Conservation (phyloP, 176 grass and related monocot species). For the Dendrocalamus sinicus region DNA sequence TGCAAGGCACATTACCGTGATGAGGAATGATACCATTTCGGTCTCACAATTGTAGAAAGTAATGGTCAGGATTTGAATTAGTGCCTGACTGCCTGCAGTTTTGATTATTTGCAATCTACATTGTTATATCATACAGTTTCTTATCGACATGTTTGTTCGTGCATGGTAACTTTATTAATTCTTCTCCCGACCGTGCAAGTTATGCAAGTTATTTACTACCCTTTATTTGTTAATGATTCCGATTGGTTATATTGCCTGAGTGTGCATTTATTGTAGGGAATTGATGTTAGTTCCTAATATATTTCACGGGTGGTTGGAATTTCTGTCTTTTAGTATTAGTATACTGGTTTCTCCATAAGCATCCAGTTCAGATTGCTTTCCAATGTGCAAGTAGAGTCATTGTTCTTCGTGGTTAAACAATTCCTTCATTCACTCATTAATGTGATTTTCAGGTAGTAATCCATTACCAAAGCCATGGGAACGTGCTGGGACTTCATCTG, state of each 20-base stretch:
- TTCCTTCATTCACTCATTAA: neutral
- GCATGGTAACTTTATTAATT: neutral
- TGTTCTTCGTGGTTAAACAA: neutral
- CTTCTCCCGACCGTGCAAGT: neutral
- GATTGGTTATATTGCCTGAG: neutral
- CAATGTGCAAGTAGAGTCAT: neutral
- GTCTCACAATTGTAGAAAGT: neutral
- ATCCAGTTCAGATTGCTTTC: neutral
- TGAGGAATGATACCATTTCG: neutral
- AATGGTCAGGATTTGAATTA: neutral
- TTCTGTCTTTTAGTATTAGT: neutral
- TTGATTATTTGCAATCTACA: neutral
- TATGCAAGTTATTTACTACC: neutral
- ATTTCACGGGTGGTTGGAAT: neutral
- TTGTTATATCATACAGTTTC: neutral
- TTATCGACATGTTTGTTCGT: neutral
- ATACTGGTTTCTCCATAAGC: neutral
- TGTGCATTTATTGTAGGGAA: neutral
- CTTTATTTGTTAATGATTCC: neutral
- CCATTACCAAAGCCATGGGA: constrained; percentile 83
- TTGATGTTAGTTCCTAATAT: neutral
- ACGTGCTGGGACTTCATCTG: constrained; percentile 57
- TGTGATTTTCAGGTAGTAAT: constrained; percentile 57
- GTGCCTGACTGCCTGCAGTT: neutral
- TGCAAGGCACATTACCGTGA: neutral